Conservation (phyloP, 305 asterid genomes). For the Plantago coronopus region DNA sequence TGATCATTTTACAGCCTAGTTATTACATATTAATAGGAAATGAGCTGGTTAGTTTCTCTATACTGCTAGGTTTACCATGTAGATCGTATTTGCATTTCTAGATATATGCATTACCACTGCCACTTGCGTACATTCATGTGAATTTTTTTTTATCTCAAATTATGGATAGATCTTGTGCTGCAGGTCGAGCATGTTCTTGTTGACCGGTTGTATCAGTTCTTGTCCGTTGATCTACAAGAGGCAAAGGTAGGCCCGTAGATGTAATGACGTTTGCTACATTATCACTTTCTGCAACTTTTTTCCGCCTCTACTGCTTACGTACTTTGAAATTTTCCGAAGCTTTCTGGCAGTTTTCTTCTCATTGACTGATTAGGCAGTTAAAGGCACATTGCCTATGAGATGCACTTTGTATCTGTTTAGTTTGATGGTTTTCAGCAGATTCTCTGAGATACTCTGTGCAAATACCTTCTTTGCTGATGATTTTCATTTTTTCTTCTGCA, state of each 20-base stretch:
- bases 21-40: too few relatives aligned
- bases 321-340: too few relatives aligned
- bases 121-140: neutral
- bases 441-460: conserved; percentile 11
- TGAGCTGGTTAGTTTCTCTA: too few relatives aligned
- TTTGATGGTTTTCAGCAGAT: conserved; percentile 20
- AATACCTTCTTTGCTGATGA: conserved; percentile 26
- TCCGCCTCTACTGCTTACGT: too few relatives aligned
- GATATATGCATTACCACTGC: conserved; percentile 16
- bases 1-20: too few relatives aligned
- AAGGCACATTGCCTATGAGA: too few relatives aligned
- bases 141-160: conserved; percentile 22
- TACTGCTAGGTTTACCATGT: conserved; percentile 17
- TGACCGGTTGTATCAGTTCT: conserved; percentile 79
- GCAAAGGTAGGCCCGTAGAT: conserved; percentile 65
- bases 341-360: too few relatives aligned
- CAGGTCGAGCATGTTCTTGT: conserved; percentile 98
- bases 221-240: conserved; percentile 83
- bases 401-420: too few relatives aligned
- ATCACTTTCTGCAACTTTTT: conserved; percentile 12
- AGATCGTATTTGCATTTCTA: conserved; percentile 6
- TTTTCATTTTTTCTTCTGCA: conserved; percentile 39
- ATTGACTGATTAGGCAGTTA: too few relatives aligned
- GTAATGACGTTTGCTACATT: too few relatives aligned
- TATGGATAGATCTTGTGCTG: conserved; percentile 29